phyloP scores from a whole-genome alignment of 2,329 filamentous ascomycete species.

The Apiospora koreana region DNA sequence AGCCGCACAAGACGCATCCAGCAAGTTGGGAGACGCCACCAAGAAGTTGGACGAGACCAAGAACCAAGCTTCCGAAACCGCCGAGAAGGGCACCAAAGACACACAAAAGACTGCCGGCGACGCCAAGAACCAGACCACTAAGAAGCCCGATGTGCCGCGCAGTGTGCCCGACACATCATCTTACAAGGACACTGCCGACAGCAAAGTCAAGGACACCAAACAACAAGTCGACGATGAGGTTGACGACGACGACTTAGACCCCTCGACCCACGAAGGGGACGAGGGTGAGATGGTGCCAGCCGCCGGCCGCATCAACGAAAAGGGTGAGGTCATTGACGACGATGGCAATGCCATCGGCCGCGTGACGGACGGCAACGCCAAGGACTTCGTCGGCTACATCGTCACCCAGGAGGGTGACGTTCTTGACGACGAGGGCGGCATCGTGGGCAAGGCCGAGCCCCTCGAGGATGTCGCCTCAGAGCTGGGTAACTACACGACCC shows the following conservation, averaged over 20 bases:
- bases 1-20: background rate
- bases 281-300: constrained; percentile 37
- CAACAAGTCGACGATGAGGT: constrained; percentile 10
- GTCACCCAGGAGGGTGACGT: constrained; percentile 39
- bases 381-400: constrained; percentile 32
- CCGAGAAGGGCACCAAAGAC: background rate
- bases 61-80: background rate
- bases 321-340: constrained; percentile 58
- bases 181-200: constrained; percentile 4
- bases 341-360: constrained; percentile 50
- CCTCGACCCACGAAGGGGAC: constrained; percentile 24
- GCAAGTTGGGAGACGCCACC: constrained; percentile 6
- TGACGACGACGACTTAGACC: constrained; percentile 16
- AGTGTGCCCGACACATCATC: background rate
- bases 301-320: constrained; percentile 47
- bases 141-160: background rate
- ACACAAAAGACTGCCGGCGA: background rate
- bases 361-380: constrained; percentile 33
- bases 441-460: constrained; percentile 35
- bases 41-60: constrained; percentile 7
- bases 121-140: background rate
- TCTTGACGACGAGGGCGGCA: constrained; percentile 30
- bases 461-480: constrained; percentile 32
- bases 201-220: constrained; percentile 8
- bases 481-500: constrained; percentile 31